Evolutionary conservation across 192 early-diverging fungal genomes (phyloP), one percentile per base, ranked within the genome.

Genomic region (Pilaira anomala): DNA sequence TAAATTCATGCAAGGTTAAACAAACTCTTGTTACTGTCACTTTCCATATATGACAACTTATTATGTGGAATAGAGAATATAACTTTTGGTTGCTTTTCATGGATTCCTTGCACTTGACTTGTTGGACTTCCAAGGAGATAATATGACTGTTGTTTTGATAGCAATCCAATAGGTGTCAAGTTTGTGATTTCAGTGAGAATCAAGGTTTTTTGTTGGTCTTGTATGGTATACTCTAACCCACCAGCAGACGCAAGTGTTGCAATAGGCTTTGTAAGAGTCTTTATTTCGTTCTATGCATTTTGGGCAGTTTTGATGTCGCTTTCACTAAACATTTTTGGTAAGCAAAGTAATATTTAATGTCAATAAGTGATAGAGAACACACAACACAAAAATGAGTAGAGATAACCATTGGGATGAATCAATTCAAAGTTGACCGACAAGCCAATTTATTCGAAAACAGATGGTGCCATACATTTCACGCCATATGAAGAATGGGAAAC

Each of bases 11-110:
- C n/a, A n/a, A n/a, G n/a, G n/a, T n/a, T n/a, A n/a, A n/a, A n/a
- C n/a, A n/a, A n/a, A n/a, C n/a, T n/a, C n/a, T n/a, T n/a, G n/a
- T n/a, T n/a, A n/a, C n/a, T n/a, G n/a, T n/a, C n/a, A n/a, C n/a
- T n/a, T n/a, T n/a, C n/a, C n/a, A n/a, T n/a, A n/a, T n/a, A n/a
- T n/a, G n/a, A n/a, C n/a, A n/a, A n/a, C n/a, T n/a, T n/a, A n/a
- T n/a, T n/a, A n/a, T n/a, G 55, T 57, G 55, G 39, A 57, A 57
- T 57, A 42, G 55, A 57, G 55, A 57, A 57, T 21, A 40, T 57
- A 42, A 57, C 55, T 22, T 57, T 19, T n/a, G n/a, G n/a, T n/a
- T n/a, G n/a, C 30, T 42, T 5, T 57, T 57, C 55, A 57, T 57
- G 36, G 6, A 42, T 21, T 57, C 41, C 55, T 57, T 57, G n/a